Conservation (phyloP, 805 yeast species). For the Schwanniomyces polymorphus region DNA sequence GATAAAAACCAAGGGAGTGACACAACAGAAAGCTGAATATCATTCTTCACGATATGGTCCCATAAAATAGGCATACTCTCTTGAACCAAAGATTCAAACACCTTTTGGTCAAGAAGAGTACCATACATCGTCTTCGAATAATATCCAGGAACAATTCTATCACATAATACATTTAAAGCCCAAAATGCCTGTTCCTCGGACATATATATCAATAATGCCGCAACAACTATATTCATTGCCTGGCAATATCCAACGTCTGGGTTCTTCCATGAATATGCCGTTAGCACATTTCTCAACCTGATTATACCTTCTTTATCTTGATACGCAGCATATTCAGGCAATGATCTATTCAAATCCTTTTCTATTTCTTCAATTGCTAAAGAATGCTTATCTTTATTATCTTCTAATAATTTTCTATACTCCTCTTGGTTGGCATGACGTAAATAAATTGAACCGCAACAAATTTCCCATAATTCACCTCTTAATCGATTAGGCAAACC, state of each 20-base stretch:
- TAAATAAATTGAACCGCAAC: constrained; percentile 80
- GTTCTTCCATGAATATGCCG: constrained; percentile 95
- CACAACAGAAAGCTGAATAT: constrained; percentile 89
- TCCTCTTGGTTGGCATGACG: constrained; percentile 63
- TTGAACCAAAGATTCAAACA: constrained; percentile 85
- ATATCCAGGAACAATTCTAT: constrained; percentile 87
- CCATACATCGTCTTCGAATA: constrained; percentile 98
- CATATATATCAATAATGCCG: constrained; percentile 77
- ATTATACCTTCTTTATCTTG: constrained; percentile 84
- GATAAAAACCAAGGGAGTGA: constrained; percentile 97
- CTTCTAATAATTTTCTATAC: constrained; percentile 58
- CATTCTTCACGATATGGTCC: constrained; percentile 75
- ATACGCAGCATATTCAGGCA: constrained; percentile 95
- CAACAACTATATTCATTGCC: constrained; percentile 94
- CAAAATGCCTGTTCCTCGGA: constrained; percentile 98
- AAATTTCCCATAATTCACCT: constrained; percentile 95
- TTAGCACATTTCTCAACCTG: constrained; percentile 80
- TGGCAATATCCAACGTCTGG: constrained; percentile 98
- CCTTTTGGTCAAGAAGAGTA: constrained; percentile 88
- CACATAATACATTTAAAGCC: constrained; percentile 81
- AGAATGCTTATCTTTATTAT: constrained; percentile 63
- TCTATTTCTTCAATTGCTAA: constrained; percentile 95
- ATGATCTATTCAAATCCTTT: constrained; percentile 88
- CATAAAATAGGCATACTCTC: constrained; percentile 87
- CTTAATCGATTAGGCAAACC: constrained; percentile 93